phyloP scores from a whole-genome alignment of 441 rosid species.

The Viola pubescens region DNA sequence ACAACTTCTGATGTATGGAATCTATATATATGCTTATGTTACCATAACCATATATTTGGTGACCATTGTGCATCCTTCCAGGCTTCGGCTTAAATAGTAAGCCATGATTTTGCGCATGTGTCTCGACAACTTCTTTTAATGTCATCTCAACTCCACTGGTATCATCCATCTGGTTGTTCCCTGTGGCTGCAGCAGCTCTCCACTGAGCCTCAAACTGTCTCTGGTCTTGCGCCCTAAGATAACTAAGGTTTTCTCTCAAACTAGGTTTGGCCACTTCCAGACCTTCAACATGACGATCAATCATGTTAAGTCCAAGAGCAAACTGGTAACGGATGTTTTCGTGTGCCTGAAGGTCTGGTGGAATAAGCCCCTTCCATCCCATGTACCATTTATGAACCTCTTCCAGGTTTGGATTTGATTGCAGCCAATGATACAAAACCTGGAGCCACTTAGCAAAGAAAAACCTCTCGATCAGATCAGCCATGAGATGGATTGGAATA shows the following conservation, averaged over 20 bases:
- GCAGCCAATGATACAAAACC: constrained; percentile 74
- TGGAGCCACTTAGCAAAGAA: constrained; percentile 84
- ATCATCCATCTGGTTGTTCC: constrained; percentile 35
- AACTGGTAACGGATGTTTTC: constrained; percentile 69
- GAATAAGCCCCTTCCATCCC: constrained; percentile 76
- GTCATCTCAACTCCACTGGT: constrained; percentile 36
- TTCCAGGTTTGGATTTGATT: constrained; percentile 53
- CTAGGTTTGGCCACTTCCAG: constrained; percentile 65
- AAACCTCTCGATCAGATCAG: constrained; percentile 69
- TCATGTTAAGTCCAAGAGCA: constrained; percentile 62
- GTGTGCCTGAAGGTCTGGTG: constrained; percentile 71
- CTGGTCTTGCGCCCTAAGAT: constrained; percentile 49
- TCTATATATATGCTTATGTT: constrained; percentile 66
- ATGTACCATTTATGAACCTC: constrained; percentile 70
- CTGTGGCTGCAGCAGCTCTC: constrained; percentile 29
- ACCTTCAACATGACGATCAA: constrained; percentile 69
- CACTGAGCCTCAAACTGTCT: constrained; percentile 58
- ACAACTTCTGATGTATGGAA: constrained; percentile 54
- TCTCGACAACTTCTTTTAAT: constrained; percentile 75
- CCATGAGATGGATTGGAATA: constrained; percentile 75
- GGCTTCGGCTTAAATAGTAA: constrained; percentile 72
- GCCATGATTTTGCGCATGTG: constrained; percentile 68
- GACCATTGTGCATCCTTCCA: constrained; percentile 73
- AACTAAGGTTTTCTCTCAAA: constrained; percentile 48
- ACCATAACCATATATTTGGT: constrained; percentile 83